Conservation (phyloP, 169 alveolate genomes). For the Babesia gibsoni region DNA sequence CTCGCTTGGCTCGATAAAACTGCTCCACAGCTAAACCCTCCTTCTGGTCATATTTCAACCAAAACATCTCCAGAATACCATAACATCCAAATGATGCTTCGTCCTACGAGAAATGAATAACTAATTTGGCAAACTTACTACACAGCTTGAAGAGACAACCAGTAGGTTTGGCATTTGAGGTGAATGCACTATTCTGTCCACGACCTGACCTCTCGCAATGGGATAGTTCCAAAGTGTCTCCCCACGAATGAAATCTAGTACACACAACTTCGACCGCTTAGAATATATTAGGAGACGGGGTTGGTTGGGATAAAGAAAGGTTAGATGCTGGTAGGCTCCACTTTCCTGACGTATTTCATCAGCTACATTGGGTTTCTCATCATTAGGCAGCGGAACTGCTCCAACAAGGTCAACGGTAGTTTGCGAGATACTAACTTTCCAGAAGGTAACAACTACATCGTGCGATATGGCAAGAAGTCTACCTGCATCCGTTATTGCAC, state of each 20-base stretch:
- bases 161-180: slow-evolving; percentile 26
- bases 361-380: neutral
- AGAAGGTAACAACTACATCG: slow-evolving; percentile 31
- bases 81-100: neutral
- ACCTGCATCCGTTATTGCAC: neutral
- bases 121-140: neutral
- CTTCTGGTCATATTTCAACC: neutral
- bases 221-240: slow-evolving; percentile 21
- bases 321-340: neutral
- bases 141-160: slow-evolving; percentile 12
- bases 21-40: neutral
- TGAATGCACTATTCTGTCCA: slow-evolving; percentile 7
- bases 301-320: slow-evolving; percentile 28
- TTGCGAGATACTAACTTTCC: neutral
- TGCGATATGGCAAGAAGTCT: slow-evolving; percentile 22
- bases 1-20: slow-evolving; percentile 4
- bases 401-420: slow-evolving; percentile 2
- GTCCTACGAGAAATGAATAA: neutral
- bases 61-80: slow-evolving; percentile 35
- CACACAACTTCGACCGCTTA: neutral
- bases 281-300: slow-evolving; percentile 12
- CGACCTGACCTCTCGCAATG: slow-evolving; percentile 7
- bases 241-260: slow-evolving; percentile 8
- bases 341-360: neutral
- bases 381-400: slow-evolving; percentile 5